phyloP scores from a whole-genome alignment of 768 basidiomycete species.

The Termitomyces sp. region DNA sequence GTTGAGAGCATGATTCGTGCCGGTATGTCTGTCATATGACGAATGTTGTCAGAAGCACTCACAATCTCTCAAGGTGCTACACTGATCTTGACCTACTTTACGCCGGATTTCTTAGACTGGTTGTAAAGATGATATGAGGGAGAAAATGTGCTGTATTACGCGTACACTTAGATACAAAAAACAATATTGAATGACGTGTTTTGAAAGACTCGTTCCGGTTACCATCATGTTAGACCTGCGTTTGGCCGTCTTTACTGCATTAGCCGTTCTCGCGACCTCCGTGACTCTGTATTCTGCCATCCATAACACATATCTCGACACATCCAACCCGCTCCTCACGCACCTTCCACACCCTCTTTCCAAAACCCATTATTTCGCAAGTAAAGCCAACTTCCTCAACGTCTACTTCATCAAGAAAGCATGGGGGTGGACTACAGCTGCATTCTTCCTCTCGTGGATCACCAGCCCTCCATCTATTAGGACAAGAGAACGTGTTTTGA shows the following conservation, averaged over 20 bases:
- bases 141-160: neutral
- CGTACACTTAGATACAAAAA: neutral
- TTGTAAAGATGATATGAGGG: slow-evolving; percentile 24
- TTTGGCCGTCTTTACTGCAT: slow-evolving; percentile 27
- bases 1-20: slow-evolving; percentile 90
- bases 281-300: slow-evolving; percentile 66
- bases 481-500: slow-evolving; percentile 35
- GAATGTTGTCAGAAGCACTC: neutral
- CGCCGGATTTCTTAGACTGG: slow-evolving; percentile 94
- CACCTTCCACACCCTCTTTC: slow-evolving; percentile 66
- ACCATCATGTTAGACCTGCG: slow-evolving; percentile 20
- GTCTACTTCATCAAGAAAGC: slow-evolving; percentile 83
- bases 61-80: slow-evolving; percentile 60
- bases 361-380: slow-evolving; percentile 66
- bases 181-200: neutral
- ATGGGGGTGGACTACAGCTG: slow-evolving; percentile 85
- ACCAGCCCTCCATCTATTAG: slow-evolving; percentile 47
- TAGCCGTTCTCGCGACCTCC: slow-evolving; percentile 43
- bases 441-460: slow-evolving; percentile 54
- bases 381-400: slow-evolving; percentile 79
- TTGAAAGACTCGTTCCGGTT: neutral
- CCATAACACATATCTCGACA: slow-evolving; percentile 73
- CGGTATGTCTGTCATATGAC: slow-evolving; percentile 42
- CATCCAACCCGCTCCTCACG: slow-evolving; percentile 70
- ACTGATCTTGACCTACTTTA: slow-evolving; percentile 91